Conservation (phyloP, 371 early-diverging fungal genomes). For the Basidiobolus meristosporus region DNA sequence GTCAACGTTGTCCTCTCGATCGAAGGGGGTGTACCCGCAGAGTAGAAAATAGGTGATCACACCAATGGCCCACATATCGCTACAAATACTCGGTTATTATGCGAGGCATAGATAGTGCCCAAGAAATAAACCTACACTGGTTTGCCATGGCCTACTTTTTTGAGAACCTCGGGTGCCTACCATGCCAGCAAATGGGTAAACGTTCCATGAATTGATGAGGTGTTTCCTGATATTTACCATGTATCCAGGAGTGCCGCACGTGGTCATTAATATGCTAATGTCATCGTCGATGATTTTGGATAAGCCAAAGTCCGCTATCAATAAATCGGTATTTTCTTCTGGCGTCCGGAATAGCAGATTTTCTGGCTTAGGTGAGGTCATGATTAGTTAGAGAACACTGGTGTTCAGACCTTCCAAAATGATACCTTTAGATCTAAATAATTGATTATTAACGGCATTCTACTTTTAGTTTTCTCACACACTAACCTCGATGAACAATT, state of each 20-base stretch:
- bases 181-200: background rate
- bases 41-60: slow-evolving; percentile 79
- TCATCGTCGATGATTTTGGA: slow-evolving; percentile 65
- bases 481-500: slow-evolving; percentile 72
- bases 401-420: background rate
- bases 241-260: slow-evolving; percentile 76
- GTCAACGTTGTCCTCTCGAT: slow-evolving; percentile 31
- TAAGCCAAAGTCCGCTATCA: slow-evolving; percentile 84
- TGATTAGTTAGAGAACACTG: background rate
- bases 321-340: slow-evolving; percentile 43
- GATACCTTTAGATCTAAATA: slow-evolving; percentile 23
- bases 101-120: too few species aligned
- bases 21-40: slow-evolving; percentile 83
- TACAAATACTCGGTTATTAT: slow-evolving; percentile 21
- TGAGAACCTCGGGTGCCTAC: slow-evolving; percentile 52
- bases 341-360: slow-evolving; percentile 64
- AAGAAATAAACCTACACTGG: slow-evolving; percentile 27
- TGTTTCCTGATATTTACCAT: slow-evolving; percentile 27
- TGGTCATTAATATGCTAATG: slow-evolving; percentile 53
- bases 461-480: slow-evolving; percentile 6
- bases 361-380: slow-evolving; percentile 36
- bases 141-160: slow-evolving; percentile 40
- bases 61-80: slow-evolving; percentile 85
- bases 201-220: background rate
- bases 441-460: background rate